Evolutionary conservation across 1,284 basidiomycete genomes (phyloP), one percentile per base, ranked within the genome.

Genomic region (Megacollybia platyphylla): DNA sequence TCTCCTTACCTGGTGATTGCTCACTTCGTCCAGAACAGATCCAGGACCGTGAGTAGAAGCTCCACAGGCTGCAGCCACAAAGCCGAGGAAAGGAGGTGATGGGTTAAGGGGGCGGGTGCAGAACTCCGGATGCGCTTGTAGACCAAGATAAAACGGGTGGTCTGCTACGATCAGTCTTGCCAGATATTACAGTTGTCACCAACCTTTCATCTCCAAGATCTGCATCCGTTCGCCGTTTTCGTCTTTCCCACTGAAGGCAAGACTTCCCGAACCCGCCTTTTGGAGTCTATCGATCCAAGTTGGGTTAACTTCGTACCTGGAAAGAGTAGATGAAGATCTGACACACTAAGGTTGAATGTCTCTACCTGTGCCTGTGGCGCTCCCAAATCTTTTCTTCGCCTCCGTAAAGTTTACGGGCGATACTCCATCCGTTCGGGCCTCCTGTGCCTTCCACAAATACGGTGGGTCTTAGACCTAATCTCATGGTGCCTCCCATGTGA

Each of bases 31-130:
- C 9, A 98, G 71, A 0, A 84, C 71, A 34, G 31, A 11, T 15
- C 11, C 31, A 3, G 31, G 31, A 34, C 15, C 15, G 3, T 11
- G 10, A 15, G 31, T 34, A 1, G 57, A 44, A 3, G 54, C 31
- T 0, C 82, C 79, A 32, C 80, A 83, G 0, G 94, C 70, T 0
- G 96, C 92, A 2, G 94, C 83, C 35, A 99, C 76, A 57, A 99
- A 86, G 10, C 96, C 96, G 30, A 99, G 81, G 80, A 97, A 98
- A 0, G 92, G 86, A 2, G 94, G 94, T 0, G 91, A 96, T 0
- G 94, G 96, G 67, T 99, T 98, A 41, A 99, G 71, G 2, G 94
- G 94, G n/a, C 94, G 82, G 15, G 94, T 94, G 67, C 93, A 97
- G 67, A 99, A 94, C 62, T 99, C 94, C 2, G 94, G 94, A 57